Conservation (phyloP, 164 flowering plant species). For the Houttuynia cordata region DNA sequence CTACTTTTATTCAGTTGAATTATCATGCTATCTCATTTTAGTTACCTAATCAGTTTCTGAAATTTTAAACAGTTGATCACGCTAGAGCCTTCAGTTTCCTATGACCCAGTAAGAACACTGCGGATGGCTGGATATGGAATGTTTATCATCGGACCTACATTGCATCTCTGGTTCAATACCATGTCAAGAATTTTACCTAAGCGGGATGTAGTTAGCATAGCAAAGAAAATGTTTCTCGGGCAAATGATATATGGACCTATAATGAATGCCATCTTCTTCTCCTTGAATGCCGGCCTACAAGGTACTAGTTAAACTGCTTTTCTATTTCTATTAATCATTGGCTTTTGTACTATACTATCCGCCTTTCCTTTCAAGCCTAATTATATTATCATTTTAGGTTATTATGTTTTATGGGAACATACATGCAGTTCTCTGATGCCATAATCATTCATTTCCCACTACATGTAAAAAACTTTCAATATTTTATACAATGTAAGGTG, state of each 20-base stretch:
- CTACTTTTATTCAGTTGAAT: no score
- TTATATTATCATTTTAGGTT: not conserved
- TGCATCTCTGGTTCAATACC: slow-evolving; percentile 83
- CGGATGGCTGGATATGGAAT: slow-evolving; percentile 85
- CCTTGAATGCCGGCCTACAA: slow-evolving; percentile 64
- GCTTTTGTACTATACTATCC: not conserved
- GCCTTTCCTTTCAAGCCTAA: not conserved
- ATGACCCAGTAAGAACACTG: slow-evolving; percentile 56
- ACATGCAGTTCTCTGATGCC: not conserved
- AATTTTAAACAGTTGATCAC: slow-evolving; percentile 38
- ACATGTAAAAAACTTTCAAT: not conserved
- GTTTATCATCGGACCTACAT: slow-evolving; percentile 68
- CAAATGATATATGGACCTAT: slow-evolving; percentile 65
- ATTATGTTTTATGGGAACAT: not conserved
- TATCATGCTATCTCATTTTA: not conserved
- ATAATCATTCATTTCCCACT: no score
- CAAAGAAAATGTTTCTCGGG: slow-evolving; percentile 79
- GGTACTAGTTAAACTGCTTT: slow-evolving; percentile 26
- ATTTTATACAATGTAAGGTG: no score
- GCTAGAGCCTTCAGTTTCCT: slow-evolving; percentile 28
- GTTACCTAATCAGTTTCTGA: not conserved
- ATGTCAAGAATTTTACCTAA: slow-evolving; percentile 67
- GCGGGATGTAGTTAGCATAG: slow-evolving; percentile 47
- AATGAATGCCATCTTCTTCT: slow-evolving; percentile 67
- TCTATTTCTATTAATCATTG: not conserved